These are phyloP conservation scores for Heliamphora ciliata DNA, from an alignment of 179 eudicot genomes.

Conservation along the genomic window DNA sequence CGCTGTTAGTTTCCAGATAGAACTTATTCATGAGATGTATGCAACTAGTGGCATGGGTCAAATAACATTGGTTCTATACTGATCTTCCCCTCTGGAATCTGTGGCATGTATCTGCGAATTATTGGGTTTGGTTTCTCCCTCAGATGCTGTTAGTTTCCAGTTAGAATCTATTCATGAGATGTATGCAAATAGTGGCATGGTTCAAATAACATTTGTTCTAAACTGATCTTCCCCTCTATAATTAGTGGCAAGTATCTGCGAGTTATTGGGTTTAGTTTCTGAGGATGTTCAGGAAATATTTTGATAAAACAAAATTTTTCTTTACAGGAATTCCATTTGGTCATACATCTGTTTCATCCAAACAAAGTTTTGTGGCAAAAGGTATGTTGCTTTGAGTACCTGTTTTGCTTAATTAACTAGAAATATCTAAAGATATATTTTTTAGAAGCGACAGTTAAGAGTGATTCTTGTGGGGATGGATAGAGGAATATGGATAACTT, in stretches of 20 bases:
- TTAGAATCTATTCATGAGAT: neutral
- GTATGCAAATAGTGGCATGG: neutral
- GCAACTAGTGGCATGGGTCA: neutral
- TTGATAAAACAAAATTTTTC: slow-evolving; percentile 33
- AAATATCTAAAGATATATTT: neutral
- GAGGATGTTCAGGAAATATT: slow-evolving; percentile 16
- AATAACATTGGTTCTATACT: neutral
- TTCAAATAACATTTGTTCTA: neutral
- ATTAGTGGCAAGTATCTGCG: neutral
- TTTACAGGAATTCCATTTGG: slow-evolving; percentile 82
- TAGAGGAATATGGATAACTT: neutral
- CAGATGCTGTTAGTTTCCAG: neutral
- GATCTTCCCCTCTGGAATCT: neutral
- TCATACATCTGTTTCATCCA: slow-evolving; percentile 66
- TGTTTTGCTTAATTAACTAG: neutral
- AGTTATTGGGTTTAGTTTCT: neutral
- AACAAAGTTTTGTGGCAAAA: slow-evolving; percentile 74
- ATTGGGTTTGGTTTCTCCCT: neutral
- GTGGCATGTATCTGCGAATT: neutral
- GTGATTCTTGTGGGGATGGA: neutral
- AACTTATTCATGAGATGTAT: neutral
- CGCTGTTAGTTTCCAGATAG: neutral
- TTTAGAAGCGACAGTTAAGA: neutral
- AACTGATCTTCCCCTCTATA: neutral
- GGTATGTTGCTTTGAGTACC: slow-evolving; percentile 48